These are phyloP conservation scores for Tetracladium marchalianum DNA, from an alignment of 495 filamentous ascomycete species.

Conservation along the genomic window DNA sequence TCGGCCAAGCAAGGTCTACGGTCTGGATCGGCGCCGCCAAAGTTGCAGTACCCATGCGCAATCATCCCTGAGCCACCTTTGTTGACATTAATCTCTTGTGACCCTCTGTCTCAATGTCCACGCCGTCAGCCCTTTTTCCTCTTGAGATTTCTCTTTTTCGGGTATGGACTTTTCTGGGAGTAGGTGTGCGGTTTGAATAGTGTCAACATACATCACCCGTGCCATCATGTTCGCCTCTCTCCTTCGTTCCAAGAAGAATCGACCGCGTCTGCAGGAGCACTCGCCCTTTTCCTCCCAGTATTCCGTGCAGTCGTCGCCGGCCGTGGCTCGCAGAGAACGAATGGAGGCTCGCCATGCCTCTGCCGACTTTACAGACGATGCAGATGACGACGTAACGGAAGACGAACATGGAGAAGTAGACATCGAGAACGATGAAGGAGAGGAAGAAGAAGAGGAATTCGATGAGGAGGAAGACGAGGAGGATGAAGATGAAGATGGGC, in stretches of 20 bases:
- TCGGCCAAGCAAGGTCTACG: no score
- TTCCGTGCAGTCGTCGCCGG: conserved; percentile 20
- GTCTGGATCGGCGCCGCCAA: no score
- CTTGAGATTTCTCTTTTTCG: no score
- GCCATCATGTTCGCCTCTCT: conserved; percentile 21
- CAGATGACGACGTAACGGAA: conserved; percentile 31
- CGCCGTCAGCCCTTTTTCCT: no score
- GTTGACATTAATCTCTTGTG: no score
- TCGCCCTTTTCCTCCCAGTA: conserved; percentile 41
- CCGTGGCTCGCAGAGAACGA: conserved; percentile 14
- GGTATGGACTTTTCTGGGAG: no score
- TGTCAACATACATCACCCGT: not conserved
- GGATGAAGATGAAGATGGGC: conserved; percentile 43
- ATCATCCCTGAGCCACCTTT: no score
- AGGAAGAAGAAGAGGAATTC: conserved; percentile 29
- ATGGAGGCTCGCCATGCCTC: conserved; percentile 32
- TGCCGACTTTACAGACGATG: conserved; percentile 48
- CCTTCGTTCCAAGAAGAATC: conserved; percentile 18
- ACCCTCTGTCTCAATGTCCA: no score
- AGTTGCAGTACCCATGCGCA: no score
- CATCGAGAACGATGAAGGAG: conserved; percentile 30
- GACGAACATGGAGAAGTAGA: conserved; percentile 18
- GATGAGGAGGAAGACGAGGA: conserved; percentile 33
- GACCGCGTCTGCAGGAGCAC: conserved; percentile 27
- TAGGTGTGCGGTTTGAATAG: no score